Percentiles rank a stretch among this genome's conserved stretches.
phyloP scores from a whole-genome alignment of 331 rosid genomes.

The Quercus phellos region DNA sequence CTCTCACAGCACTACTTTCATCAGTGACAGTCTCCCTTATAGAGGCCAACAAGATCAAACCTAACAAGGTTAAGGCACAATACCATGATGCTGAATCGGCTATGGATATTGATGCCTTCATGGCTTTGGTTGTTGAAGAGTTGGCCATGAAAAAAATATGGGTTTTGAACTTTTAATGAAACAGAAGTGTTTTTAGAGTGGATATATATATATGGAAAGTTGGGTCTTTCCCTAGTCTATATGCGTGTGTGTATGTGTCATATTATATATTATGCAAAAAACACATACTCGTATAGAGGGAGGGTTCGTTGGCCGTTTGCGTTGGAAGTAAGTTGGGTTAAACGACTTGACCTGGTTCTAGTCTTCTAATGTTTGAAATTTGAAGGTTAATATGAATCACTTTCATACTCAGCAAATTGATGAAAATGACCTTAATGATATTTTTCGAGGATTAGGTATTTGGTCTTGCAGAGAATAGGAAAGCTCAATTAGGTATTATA shows the following conservation, averaged over 20 bases:
- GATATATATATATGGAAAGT: not conserved
- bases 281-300: not conserved
- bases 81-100: slow-evolving; percentile 62
- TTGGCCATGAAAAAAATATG: not conserved
- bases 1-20: slow-evolving; percentile 20
- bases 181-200: not conserved
- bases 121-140: not conserved
- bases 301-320: slow-evolving; percentile 16
- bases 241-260: too few species aligned
- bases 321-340: slow-evolving; percentile 24
- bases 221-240: too few species aligned
- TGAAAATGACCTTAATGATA: not conserved
- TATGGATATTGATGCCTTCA: not conserved
- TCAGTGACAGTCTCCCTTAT: slow-evolving; percentile 31
- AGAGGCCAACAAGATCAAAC: slow-evolving; percentile 46
- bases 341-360: slow-evolving; percentile 27
- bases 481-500: not conserved
- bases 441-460: not conserved
- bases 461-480: not conserved
- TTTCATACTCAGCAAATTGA: not conserved
- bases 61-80: slow-evolving; percentile 39
- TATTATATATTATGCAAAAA: too few species aligned
- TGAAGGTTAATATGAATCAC: not conserved
- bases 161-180: not conserved
- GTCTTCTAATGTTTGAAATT: not conserved